phyloP scores from a whole-genome alignment of 768 basidiomycete species.

The Hortiboletus flavorubellus region DNA sequence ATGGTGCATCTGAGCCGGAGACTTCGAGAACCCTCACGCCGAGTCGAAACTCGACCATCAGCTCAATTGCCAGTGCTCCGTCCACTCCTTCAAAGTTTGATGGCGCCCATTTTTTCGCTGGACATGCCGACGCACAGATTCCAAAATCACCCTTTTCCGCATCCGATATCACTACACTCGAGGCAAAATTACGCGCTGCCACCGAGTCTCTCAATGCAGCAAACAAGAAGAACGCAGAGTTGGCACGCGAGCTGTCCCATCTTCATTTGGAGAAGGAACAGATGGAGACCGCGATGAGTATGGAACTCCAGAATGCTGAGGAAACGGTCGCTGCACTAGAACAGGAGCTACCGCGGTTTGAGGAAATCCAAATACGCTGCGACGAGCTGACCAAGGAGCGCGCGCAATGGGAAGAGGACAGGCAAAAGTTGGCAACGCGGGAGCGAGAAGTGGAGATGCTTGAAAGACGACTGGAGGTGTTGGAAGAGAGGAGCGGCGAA shows the following conservation, averaged over 20 bases:
- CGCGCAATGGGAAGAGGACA: slow-evolving; percentile 49
- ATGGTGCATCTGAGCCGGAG: slow-evolving; percentile 36
- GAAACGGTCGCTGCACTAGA: slow-evolving; percentile 60
- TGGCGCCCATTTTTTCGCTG: slow-evolving; percentile 82
- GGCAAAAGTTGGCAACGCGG: slow-evolving; percentile 35
- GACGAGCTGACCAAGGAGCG: slow-evolving; percentile 49
- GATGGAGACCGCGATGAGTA: slow-evolving; percentile 57
- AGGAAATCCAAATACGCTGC: slow-evolving; percentile 45
- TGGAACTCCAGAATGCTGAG: slow-evolving; percentile 66
- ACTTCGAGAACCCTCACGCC: slow-evolving; percentile 52
- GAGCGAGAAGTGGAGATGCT: slow-evolving; percentile 37
- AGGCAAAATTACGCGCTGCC: slow-evolving; percentile 62
- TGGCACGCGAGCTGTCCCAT: slow-evolving; percentile 59
- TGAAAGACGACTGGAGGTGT: slow-evolving; percentile 40
- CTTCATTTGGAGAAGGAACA: slow-evolving; percentile 67
- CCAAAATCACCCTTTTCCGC: slow-evolving; percentile 43
- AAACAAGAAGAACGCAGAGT: slow-evolving; percentile 57
- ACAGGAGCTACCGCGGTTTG: slow-evolving; percentile 49
- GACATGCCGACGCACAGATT: slow-evolving; percentile 65
- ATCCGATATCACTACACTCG: slow-evolving; percentile 49
- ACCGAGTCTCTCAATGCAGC: slow-evolving; percentile 56
- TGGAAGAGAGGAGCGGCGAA: slow-evolving; percentile 43
- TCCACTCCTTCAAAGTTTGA: slow-evolving; percentile 65
- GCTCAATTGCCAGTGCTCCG: slow-evolving; percentile 43
- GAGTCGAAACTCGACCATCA: slow-evolving; percentile 48